Evolutionary conservation across 1,139 yeast genomes (phyloP), one percentile per base, ranked within the genome.

Genomic region (Diutina sp.): DNA sequence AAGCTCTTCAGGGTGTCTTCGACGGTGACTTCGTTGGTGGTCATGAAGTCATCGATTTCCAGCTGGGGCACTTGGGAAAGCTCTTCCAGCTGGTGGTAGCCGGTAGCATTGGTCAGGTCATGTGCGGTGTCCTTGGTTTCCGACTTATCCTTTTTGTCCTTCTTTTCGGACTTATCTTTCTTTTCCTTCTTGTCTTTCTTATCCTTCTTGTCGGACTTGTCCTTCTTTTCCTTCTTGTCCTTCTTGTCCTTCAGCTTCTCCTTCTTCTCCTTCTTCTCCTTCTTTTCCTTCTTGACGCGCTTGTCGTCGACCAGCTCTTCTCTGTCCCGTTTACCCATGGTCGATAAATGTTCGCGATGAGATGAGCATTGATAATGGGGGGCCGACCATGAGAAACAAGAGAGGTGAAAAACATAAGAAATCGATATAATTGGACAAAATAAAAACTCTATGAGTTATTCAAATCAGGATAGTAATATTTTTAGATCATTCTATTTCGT

Each of bases 1-100:
- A 87, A 69, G 47, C 73, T 67, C 8, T 74, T 67, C 53, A 68
- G 67, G 30, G 89, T 85, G 66, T 89, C 96, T 61, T 89, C 95
- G 57, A 91, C 80, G 14, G 87, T 79, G 56, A 90, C 93, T 62
- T 87, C 93, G 69, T 91, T 89, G 41, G 80, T 82, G 58, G 76
- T 69, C 61, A 85, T 75, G 67, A 88, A 93, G 12, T 72, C 70
- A 55, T 82, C 86, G 58, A 87, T 72, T 21, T 83, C 85, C 6
- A 78, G 66, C 63, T 80, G 82, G 3, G 86, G 74, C 48, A 75
- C 68, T 2, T 60, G 56, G 30, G 69, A 62, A 55, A 72, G 67
- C 7, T 65, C 61, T 14, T 63, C 60, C 0, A 74, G 66, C 61
- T 73, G 75, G n/a, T 64, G 63, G 60, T 73, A 72, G 12, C 65